Evolutionary conservation across 2,329 filamentous ascomycete genomes (phyloP).

Genomic region (Aspergillus neoniger): DNA sequence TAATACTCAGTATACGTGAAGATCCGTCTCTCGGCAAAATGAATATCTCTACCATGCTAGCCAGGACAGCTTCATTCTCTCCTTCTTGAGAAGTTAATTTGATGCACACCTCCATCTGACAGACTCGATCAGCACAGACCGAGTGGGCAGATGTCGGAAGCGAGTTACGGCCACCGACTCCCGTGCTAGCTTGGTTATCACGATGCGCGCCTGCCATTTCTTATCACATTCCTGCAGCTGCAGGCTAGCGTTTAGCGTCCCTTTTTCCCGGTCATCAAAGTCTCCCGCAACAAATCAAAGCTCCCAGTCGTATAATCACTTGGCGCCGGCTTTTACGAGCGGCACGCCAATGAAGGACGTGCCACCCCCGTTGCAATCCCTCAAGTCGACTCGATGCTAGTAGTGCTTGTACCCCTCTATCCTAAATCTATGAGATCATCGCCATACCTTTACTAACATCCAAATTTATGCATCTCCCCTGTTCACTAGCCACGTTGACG

Average conservation of each 20-base stretch:
- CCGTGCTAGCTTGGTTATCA: slow-evolving; percentile 8
- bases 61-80: background rate
- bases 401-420: background rate
- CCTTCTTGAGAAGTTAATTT: background rate
- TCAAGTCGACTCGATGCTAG: background rate
- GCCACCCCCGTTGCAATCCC: background rate
- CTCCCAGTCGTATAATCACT: background rate
- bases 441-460: background rate
- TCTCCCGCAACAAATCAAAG: slow-evolving; percentile 3
- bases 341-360: background rate
- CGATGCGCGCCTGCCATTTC: slow-evolving; percentile 14
- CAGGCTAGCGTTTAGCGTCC: slow-evolving; percentile 12
- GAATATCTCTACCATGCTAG: background rate
- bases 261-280: background rate
- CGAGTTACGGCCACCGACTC: background rate
- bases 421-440: background rate
- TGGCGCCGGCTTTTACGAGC: background rate
- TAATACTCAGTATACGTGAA: background rate
- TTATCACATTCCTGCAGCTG: slow-evolving; percentile 24
- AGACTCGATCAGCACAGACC: slow-evolving; percentile 3
- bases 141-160: slow-evolving; percentile 4
- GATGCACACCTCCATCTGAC: background rate
- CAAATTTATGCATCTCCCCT: background rate
- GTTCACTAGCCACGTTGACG: background rate
- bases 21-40: background rate